Evolutionary conservation across 306 rosid species (phyloP), one percentile per base, ranked within the genome.

Genomic region (Ammopiptanthus mongolicus): DNA sequence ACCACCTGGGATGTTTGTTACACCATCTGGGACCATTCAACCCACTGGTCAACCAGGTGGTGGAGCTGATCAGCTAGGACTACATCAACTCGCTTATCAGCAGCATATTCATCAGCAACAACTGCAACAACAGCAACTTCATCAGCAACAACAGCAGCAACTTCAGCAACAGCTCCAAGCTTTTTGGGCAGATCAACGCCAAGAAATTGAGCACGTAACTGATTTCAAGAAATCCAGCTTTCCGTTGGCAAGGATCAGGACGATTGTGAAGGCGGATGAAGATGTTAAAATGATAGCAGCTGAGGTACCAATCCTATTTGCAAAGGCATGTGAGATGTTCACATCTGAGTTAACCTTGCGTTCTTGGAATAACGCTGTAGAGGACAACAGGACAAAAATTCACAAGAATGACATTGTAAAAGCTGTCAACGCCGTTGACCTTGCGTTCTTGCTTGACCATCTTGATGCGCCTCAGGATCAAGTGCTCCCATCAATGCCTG

Each of bases 151-250:
- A n/a, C n/a, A n/a, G n/a, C n/a, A 80, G 73, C 87, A 80, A 70
- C 85, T 86, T 61, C 90, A 86, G 66, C 91, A 85, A 19, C 87
- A 88, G n/a, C 89, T 87, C 68, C 90, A 86, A 69, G 2, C 58
- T 62, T 90, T 87, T 65, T 84, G 92, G 92, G 64, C 81, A 18
- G 82, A 74, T 41, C 96, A 90, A 55, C 75, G 73, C 69, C 86
- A 84, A 80, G 92, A 90, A 71, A 87, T 87, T 5, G 89, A 84
- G 67, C 84, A 79, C 74, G 92, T 78, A 12, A 78, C 80, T 19
- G 92, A 87, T 84, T 90, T 87, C 88, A 90, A 90, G 87, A 90
- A 90, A 76, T 90, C 87, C 64, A 87, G 89, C 79, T 91, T 90
- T 75, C 95, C 95, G 39, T 62, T 89, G 62, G 91, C 95, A 55